Base-by-base conservation (phyloP, 176 grass and related monocot species). In the Carex scoparia region DNA sequence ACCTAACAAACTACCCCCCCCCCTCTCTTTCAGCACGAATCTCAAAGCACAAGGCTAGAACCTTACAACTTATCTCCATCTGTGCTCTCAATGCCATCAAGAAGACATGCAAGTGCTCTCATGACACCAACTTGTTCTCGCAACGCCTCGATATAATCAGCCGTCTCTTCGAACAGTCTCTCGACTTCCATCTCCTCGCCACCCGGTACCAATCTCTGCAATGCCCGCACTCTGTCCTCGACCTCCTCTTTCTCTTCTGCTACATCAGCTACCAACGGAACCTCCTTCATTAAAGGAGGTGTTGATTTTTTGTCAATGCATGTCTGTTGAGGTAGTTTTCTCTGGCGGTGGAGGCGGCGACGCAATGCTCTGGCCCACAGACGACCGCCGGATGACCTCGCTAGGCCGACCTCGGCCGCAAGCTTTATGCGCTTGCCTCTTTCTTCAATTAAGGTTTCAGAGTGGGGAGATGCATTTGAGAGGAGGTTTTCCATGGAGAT, bases 101-200 rank as follows among this genome's bases (percentile, higher is more conserved):
- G 88, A 73, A 97, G 66, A 85, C 89, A 79, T 62, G 91, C 84
- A 61, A 97, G 86, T 56, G 88, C 82, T 53, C 91, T 84, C 94
- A 97, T 97, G 65, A 87, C 94, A 75, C 88, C 84, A 67, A 97
- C 94, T 87, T 94, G 94, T 54, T 81, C 79, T 49, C 81, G 82
- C 78, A 97, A 87, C 31, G 91, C 88, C 33, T 88, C 82, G 77
- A 97, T 92, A 84, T 97, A 97, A 86, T 92, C 94, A 1, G 91
- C 94, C 59, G 94, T 94, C 89, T 97, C 94, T 54, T 97, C 91
- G 44, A 97, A 85, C 67, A 97, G 66, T 18, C 72, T 85, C 19
- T 97, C 94, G 60, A 89, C 84, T 15, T 81, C 80, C 87, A 94
- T 83, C 33, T 75, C 90, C 53, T 94, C 88, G 38, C 91, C 91